Evolutionary conservation across 345 rosid genomes (phyloP), one percentile per base, ranked within the genome.

Genomic region (Melaleuca quinquenervia): DNA sequence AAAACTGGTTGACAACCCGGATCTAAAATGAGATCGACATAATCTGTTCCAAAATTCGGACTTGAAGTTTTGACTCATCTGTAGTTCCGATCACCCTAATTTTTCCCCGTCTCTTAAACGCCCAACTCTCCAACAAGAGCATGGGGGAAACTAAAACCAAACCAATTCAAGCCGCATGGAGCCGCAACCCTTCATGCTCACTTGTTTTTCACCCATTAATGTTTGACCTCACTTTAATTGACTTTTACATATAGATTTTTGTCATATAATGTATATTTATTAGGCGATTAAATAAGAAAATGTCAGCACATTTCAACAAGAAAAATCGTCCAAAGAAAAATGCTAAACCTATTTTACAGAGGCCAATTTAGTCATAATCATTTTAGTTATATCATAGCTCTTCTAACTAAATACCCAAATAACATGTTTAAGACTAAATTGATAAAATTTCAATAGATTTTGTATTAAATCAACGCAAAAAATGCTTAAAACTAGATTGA

Each of bases 41-140:
- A 6, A 0, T 18, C 1, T 16, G 0, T 18, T 70, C 1, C 3
- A 32, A 32, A 32, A 32, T 70, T 3, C 0, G 2, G 2, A 8
- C 11, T 70, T 70, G 24, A 32, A 32, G 5, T 32, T 12, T 32
- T 12, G 0, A 16, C 22, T 18, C 7, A 32, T 64, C 3, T 32
- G 32, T 22, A 32, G 48, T 16, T 4, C 0, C 1, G 0, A 32
- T 36, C 0, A 0, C 5, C 26, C 0, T 36, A 7, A 70, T 64
- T 29, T 64, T 32, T 9, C 3, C 21, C 44, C 21, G 15, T 7
- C 1, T 29, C 20, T 62, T 14, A 62, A 14, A 62, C 9, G 0
- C 41, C 74, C n/a, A 5, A 1, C 74, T 60, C 5, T 14, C 74
- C 8, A 11, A 0, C 36, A 60, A 26, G 32, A 58, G n/a, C 6